Evolutionary conservation across 2,329 filamentous ascomycete genomes (phyloP), one percentile per base, ranked within the genome.

Genomic region (Fusarium gaditjirri): DNA sequence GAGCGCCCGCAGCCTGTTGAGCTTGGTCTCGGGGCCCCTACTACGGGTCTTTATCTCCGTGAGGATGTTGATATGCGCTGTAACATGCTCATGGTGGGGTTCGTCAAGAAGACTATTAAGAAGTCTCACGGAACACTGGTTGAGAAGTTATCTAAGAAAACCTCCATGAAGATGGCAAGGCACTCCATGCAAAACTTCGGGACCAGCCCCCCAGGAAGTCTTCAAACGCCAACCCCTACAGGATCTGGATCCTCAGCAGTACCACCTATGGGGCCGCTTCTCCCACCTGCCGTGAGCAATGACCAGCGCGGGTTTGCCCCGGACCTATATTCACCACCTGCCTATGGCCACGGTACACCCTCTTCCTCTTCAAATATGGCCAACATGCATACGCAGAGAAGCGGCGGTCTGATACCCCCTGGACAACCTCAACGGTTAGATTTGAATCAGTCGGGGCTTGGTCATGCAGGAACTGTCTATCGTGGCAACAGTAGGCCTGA

Each of bases 21-120:
- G 82, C 81, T 93, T 27, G 92, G 91, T 9, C 81, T 93, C 10
- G 87, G 87, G 19, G 89, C 87, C 1, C 93, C 94, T 0, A 81
- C 86, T 27, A 84, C 89, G 43, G 94, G 94, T 0, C 83, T 97
- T 17, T 97, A 94, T 78, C 84, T 97, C 44, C 87, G 92, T n/a
- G 94, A 97, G 84, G 94, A 97, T 73, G 91, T 96, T 53, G 91
- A 94, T 70, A 72, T 97, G 85, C 88, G 88, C 63, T 97, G 94
- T 83, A 95, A 94, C 76, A 84, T 94, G 64, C 84, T 96, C 70
- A 88, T 96, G 84, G 87, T 90, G 0, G 83, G 84, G 12, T 97
- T 97, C 77, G 92, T 97, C 65, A 95, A 93, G 85, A 93, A 90
- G 82, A 96, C 93, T 19, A 86, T 97, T 49, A 93, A 93, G 76